These are phyloP conservation scores for Candida tammaniensis DNA, from an alignment of 805 yeast genomes.

Conservation along the genomic window DNA sequence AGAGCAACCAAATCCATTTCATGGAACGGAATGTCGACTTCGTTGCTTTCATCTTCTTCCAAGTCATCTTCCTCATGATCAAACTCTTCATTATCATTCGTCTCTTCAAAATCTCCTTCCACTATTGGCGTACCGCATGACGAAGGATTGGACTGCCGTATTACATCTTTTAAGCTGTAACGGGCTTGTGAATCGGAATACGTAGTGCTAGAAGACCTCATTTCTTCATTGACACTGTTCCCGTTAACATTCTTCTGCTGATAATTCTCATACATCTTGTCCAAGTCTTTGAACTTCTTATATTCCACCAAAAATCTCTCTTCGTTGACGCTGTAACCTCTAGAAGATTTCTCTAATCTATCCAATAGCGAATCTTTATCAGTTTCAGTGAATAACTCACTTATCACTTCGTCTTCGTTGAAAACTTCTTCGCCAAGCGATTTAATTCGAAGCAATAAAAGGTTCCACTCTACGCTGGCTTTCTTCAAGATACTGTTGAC, in stretches of 20 bases:
- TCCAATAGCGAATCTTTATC: conserved; percentile 26
- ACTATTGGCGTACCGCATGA: conserved; percentile 4
- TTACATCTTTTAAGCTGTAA: conserved; percentile 17
- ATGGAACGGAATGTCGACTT: conserved; percentile 12
- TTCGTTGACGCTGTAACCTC: conserved; percentile 25
- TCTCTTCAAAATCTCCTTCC: conserved; percentile 13
- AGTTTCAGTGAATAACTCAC: conserved; percentile 46
- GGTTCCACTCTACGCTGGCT: conserved; percentile 38
- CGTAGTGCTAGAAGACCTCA: conserved; percentile 12
- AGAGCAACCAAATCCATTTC: conserved; percentile 26
- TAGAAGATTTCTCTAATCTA: conserved; percentile 20
- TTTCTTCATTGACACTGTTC: conserved; percentile 10
- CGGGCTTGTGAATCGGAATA: conserved; percentile 10
- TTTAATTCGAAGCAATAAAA: conserved; percentile 30
- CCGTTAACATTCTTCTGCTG: conserved; percentile 12
- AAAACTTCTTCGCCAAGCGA: conserved; percentile 48
- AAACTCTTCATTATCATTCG: conserved; percentile 6
- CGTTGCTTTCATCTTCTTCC: conserved; percentile 5
- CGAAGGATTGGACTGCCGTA: conserved; percentile 19
- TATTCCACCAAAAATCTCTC: conserved; percentile 31
- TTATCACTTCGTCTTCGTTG: conserved; percentile 47
- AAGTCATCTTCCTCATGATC: conserved; percentile 4
- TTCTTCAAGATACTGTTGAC: conserved; percentile 27
- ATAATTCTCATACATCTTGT: conserved; percentile 26
- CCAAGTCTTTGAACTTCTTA: conserved; percentile 29